Evolutionary conservation across 495 filamentous ascomycete species (phyloP), one percentile per base, ranked within the genome.

Genomic region (Letharia lupina): DNA sequence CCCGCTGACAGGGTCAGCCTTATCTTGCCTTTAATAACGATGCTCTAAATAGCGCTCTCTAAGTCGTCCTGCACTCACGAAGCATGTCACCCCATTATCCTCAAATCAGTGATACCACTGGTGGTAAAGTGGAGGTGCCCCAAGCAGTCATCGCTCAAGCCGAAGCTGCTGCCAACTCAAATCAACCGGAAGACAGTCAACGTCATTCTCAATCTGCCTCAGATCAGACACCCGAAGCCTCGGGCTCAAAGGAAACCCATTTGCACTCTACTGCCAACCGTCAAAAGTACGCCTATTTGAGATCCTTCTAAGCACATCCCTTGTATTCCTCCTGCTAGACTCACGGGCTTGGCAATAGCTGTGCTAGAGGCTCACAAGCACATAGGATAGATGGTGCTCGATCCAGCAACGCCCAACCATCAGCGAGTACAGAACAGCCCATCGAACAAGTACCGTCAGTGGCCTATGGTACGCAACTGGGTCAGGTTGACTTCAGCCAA

Each of bases 391-490:
- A 47, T 33, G 52, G 42, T 47, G 23, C 33, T n/a, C 28, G 35
- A 15, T 13, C 58, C 44, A 42, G 42, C 11, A 45, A 56, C 13
- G 37, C 44, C 31, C 48, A 58, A 15, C 28, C 44, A 41, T 44
- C 52, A 52, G 18, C 60, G 28, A 33, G 52, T 42, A 60, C 59
- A 28, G 64, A 70, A 64, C 62, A 57, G n/a, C 69, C 67, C 13
- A 68, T 69, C 48, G 76, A 73, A 23, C 70, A 70, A 41, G 67
- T 72, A 10, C 76, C 80, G 16, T 82, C 79, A 41, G 81, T 82
- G 12, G 79, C 77, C 3, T 86, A 82, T 66, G 78, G 81, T 23
- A 79, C 80, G 52, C 68, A 67, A 44, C 79, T 78, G 65, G 81
- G 82, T 44, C 70, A 79, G 44, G 74, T 86, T 23, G 75, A 80